These are phyloP conservation scores for Pontederia crassipes DNA, from an alignment of 176 grass and related monocot species.

Conservation along the genomic window DNA sequence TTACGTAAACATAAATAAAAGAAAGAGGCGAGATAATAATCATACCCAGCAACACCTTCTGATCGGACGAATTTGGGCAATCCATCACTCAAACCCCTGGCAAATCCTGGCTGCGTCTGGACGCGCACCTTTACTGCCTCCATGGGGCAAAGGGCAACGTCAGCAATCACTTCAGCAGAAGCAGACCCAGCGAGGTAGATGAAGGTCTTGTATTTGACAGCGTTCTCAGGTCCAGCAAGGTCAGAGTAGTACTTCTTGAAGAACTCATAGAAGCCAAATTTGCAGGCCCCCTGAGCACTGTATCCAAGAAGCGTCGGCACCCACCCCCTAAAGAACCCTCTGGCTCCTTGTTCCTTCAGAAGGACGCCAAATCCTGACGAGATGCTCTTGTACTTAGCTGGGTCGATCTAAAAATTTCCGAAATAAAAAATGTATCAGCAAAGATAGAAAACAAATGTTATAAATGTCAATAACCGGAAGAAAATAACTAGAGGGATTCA, in stretches of 20 bases:
- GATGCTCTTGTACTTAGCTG: conserved; percentile 64
- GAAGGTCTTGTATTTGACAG: conserved; percentile 66
- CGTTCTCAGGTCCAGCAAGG: conserved; percentile 54
- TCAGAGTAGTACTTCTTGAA: conserved; percentile 83
- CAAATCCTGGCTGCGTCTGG: conserved; percentile 69
- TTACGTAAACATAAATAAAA: background rate
- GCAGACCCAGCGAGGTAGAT: conserved; percentile 79
- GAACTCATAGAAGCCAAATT: conserved; percentile 77
- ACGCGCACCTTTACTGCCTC: conserved; percentile 82
- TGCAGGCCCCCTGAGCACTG: conserved; percentile 77
- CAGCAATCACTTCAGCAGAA: conserved; percentile 65
- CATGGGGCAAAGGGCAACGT: conserved; percentile 76
- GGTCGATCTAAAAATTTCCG: conserved; percentile 45
- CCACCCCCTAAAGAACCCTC: conserved; percentile 68
- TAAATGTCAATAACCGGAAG: background rate
- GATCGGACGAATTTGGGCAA: conserved; percentile 62
- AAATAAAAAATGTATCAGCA: background rate
- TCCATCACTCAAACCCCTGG: conserved; percentile 49
- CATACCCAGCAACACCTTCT: conserved; percentile 51
- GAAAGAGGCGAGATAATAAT: conserved; percentile 1
- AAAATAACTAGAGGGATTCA: background rate
- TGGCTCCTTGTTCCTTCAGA: conserved; percentile 53
- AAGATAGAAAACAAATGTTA: background rate
- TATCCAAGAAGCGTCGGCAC: conserved; percentile 75
- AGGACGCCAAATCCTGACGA: conserved; percentile 65